Conservation (phyloP, 805 yeast species). For the Ogataea parapolymorpha region DNA sequence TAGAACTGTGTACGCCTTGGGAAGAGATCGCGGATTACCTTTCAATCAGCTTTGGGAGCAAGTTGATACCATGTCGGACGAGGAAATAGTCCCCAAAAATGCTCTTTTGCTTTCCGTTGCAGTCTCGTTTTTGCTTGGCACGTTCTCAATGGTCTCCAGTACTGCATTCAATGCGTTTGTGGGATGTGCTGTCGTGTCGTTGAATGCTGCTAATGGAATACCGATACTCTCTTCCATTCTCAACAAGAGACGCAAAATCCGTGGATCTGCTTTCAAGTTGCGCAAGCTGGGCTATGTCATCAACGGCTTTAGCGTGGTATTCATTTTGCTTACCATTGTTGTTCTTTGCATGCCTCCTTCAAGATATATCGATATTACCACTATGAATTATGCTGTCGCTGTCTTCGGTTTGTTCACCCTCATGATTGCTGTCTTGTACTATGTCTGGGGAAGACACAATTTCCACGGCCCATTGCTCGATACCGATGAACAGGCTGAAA, state of each 20-base stretch:
- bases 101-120: conserved; percentile 64
- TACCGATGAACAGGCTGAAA: conserved; percentile 15
- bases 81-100: conserved; percentile 64
- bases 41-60: conserved; percentile 59
- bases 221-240: conserved; percentile 65
- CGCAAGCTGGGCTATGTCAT: conserved; percentile 61
- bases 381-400: conserved; percentile 67
- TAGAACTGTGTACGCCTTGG: conserved; percentile 76
- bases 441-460: conserved; percentile 56
- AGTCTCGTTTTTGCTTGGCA: conserved; percentile 56
- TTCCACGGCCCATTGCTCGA: conserved; percentile 65
- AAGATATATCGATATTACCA: conserved; percentile 43
- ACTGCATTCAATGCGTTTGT: conserved; percentile 81
- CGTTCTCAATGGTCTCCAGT: conserved; percentile 63
- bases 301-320: conserved; percentile 54
- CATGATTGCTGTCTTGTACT: conserved; percentile 47
- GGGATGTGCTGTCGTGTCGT: conserved; percentile 75
- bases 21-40: conserved; percentile 81
- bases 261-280: conserved; percentile 67
- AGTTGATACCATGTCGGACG: conserved; percentile 52
- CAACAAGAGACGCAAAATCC: conserved; percentile 55
- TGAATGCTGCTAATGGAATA: conserved; percentile 72
- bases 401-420: conserved; percentile 53
- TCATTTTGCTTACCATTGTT: conserved; percentile 57
- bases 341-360: conserved; percentile 72